Conservation (phyloP, 768 basidiomycete species). For the Lyophyllum decastes region DNA sequence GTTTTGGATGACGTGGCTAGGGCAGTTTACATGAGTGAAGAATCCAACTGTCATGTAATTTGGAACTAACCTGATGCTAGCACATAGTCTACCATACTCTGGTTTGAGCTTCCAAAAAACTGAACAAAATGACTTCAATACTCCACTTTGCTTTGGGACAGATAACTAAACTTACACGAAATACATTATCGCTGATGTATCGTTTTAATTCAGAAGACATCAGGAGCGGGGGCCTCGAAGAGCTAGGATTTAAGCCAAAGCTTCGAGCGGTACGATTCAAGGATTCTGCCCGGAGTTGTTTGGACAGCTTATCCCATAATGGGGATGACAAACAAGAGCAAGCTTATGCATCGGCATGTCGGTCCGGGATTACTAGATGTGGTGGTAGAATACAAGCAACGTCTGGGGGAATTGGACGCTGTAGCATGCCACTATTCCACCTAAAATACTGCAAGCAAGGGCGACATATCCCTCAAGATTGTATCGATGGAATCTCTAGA, state of each 20-base stretch:
- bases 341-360: not conserved
- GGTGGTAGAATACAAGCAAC: no score
- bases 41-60: not conserved
- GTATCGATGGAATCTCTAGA: constrained; percentile 44
- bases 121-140: constrained; percentile 26
- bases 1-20: constrained; percentile 83
- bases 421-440: no score
- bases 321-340: not conserved
- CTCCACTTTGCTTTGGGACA: not conserved
- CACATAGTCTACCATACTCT: constrained; percentile 84
- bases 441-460: no score
- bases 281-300: not conserved
- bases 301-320: not conserved
- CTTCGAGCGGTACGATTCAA: not conserved
- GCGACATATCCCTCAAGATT: no score
- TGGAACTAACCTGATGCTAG: constrained; percentile 71
- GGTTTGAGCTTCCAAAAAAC: constrained; percentile 86
- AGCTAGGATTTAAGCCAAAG: not conserved
- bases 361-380: no score
- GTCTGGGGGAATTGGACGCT: no score
- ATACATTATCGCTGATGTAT: constrained; percentile 79
- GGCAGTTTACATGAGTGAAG: constrained; percentile 6
- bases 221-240: not conserved
- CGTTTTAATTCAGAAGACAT: constrained; percentile 70
- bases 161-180: constrained; percentile 50